Evolutionary conservation across 2,329 filamentous ascomycete genomes (phyloP), one percentile per base, ranked within the genome.

Genomic region (Alternaria triticina): DNA sequence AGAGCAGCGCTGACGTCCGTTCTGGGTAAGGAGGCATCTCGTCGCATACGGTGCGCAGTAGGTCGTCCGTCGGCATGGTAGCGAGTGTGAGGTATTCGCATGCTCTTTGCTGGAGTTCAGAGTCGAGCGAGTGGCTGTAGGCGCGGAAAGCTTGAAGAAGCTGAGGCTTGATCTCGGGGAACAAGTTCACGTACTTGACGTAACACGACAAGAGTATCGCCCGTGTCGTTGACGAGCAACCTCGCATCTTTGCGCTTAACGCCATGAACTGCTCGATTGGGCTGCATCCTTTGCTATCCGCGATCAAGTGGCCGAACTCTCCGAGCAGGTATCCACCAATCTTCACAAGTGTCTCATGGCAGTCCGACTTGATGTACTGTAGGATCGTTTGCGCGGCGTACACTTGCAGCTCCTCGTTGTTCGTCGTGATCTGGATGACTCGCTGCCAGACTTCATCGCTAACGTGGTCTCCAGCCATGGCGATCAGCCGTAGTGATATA

Each of bases 11-110:
- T 6, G 96, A 98, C 62, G 97, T 90, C 64, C 96, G 87, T 79
- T 99, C 94, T 0, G 96, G 96, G 82, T 98, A 99, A 0, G 96
- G 94, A 3, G 96, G 96, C 96, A 99, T 99, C 79, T 99, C 96
- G 72, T 99, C 96, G 79, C 94, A 97, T 6, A 99, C 90, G 0
- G 96, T 98, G 55, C 96, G 89, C 12, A 99, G 85, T 7, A 99
- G 86, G 69, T 98, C 94, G 73, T 99, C 96, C 0, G 93, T 93
- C 0, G 93, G 91, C 78, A 96, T 86, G 33, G 88, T 94, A 17
- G 94, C 93, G 66, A 99, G 85, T 0, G 91, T 89, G 63, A 97
- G 85, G 79, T 98, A 99, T 79, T 99, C 96, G 82, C 94, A 99
- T 13, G 96, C 95, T 81, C 96, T 86, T 82, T 99, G 96, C 79